Evolutionary conservation across 768 basidiomycete genomes (phyloP).

Genomic region (Xanthoconium purpureum): DNA sequence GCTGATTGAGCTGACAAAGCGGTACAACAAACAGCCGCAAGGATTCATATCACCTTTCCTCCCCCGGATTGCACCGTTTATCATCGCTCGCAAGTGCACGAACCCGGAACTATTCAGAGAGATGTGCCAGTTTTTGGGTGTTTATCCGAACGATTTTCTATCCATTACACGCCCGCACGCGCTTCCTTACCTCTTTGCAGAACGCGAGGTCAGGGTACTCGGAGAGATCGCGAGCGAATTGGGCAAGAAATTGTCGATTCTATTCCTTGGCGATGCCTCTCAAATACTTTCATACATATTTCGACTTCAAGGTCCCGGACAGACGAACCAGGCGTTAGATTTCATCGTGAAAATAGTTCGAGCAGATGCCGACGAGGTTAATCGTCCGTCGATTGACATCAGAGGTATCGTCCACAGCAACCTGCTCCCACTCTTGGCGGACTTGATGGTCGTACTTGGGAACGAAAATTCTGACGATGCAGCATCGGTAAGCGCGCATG

Average conservation of each 20-base stretch:
- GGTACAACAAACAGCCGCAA: constrained; percentile 61
- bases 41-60: constrained; percentile 69
- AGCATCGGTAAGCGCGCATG: constrained; percentile 39
- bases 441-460: constrained; percentile 76
- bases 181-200: constrained; percentile 67
- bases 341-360: constrained; percentile 64
- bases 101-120: constrained; percentile 62
- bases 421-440: constrained; percentile 65
- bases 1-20: constrained; percentile 57
- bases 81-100: constrained; percentile 54
- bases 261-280: constrained; percentile 57
- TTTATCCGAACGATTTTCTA: constrained; percentile 58
- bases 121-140: constrained; percentile 64
- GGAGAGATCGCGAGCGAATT: constrained; percentile 58
- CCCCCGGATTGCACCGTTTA: constrained; percentile 59
- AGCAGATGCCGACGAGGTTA: constrained; percentile 37
- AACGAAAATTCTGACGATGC: constrained; percentile 52
- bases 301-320: constrained; percentile 49
- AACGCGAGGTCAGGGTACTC: constrained; percentile 55
- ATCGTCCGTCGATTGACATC: constrained; percentile 37
- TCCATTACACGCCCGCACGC: constrained; percentile 58
- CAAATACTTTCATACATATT: constrained; percentile 67
- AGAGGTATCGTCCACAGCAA: constrained; percentile 61
- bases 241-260: constrained; percentile 38
- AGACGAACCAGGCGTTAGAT: constrained; percentile 55